These are phyloP conservation scores for Schizosaccharomyces osmophilus DNA, from an alignment of 805 yeast species.

Conservation along the genomic window DNA sequence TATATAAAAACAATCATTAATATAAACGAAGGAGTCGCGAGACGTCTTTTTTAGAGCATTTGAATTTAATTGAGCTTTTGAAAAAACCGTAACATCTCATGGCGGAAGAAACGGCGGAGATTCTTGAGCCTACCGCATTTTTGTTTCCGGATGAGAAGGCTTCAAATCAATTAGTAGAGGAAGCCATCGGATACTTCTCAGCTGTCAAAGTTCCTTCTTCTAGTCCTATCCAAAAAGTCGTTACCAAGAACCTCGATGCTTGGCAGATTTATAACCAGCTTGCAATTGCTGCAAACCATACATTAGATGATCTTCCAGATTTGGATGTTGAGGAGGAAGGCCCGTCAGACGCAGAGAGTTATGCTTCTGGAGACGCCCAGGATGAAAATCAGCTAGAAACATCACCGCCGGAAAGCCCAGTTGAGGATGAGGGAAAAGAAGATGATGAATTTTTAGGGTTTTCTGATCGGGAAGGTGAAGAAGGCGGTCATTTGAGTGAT, in stretches of 20 bases:
- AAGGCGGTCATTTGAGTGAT: conserved; percentile 17
- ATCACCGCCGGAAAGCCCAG: conserved; percentile 9
- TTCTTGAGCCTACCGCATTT: not conserved
- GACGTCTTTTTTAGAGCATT: too few relatives aligned
- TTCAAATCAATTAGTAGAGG: not conserved
- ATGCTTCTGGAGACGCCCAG: conserved; percentile 10
- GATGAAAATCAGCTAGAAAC: conserved; percentile 12
- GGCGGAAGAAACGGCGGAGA: not conserved
- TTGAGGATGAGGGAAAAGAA: conserved; percentile 11
- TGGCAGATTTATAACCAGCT: not conserved
- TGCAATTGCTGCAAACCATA: conserved; percentile 3
- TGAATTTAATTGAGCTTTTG: too few relatives aligned
- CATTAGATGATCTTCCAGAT: conserved; percentile 4
- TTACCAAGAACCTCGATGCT: not conserved
- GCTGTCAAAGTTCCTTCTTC: not conserved
- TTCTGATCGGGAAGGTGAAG: conserved; percentile 14
- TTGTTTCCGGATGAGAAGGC: not conserved
- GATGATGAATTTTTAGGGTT: conserved; percentile 10
- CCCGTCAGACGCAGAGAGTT: conserved; percentile 9
- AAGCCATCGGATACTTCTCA: not conserved
- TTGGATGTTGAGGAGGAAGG: conserved; percentile 8
- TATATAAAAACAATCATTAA: too few relatives aligned
- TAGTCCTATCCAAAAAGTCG: not conserved
- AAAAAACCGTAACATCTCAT: too few relatives aligned
- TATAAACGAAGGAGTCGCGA: too few relatives aligned